Evolutionary conservation across 1,139 yeast genomes (phyloP).

Genomic region (Debaryomyces fabryi): DNA sequence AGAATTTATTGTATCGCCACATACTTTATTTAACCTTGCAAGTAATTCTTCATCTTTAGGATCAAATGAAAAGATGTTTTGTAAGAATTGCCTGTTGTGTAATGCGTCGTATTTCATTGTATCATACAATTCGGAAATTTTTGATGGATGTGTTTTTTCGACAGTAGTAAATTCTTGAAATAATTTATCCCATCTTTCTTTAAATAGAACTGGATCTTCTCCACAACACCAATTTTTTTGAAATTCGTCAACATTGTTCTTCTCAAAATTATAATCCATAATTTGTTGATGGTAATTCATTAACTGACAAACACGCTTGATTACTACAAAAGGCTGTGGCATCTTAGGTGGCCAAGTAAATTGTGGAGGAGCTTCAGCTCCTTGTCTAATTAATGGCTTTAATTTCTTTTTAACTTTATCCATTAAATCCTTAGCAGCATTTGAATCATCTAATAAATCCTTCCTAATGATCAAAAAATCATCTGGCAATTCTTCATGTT

Average conservation of each 20-base stretch:
- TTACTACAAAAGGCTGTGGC: conserved; percentile 95
- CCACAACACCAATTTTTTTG: conserved; percentile 95
- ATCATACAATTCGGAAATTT: conserved; percentile 93
- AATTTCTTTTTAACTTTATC: conserved; percentile 96
- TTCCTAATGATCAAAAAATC: conserved; percentile 83
- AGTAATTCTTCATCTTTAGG: conserved; percentile 52
- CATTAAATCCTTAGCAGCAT: conserved; percentile 98
- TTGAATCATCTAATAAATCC: conserved; percentile 91
- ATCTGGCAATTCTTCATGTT: conserved; percentile 63
- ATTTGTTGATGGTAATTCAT: conserved; percentile 91
- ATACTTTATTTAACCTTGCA: conserved; percentile 34
- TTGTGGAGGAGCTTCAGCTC: conserved; percentile 97
- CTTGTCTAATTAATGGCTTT: conserved; percentile 91
- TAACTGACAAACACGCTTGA: conserved; percentile 89
- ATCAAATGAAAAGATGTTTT: conserved; percentile 77
- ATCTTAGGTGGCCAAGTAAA: conserved; percentile 99
- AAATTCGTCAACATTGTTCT: conserved; percentile 65
- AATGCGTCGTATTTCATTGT: conserved; percentile 98
- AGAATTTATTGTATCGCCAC: conserved; percentile 60
- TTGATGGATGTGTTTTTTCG: conserved; percentile 97
- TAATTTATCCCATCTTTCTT: conserved; percentile 96
- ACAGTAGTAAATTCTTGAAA: conserved; percentile 90
- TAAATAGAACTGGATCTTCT: conserved; percentile 87
- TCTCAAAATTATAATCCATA: conserved; percentile 78
- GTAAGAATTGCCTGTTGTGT: conserved; percentile 88